Evolutionary conservation across 176 grass and related monocot species (phyloP).

Genomic region (Themeda triandra): DNA sequence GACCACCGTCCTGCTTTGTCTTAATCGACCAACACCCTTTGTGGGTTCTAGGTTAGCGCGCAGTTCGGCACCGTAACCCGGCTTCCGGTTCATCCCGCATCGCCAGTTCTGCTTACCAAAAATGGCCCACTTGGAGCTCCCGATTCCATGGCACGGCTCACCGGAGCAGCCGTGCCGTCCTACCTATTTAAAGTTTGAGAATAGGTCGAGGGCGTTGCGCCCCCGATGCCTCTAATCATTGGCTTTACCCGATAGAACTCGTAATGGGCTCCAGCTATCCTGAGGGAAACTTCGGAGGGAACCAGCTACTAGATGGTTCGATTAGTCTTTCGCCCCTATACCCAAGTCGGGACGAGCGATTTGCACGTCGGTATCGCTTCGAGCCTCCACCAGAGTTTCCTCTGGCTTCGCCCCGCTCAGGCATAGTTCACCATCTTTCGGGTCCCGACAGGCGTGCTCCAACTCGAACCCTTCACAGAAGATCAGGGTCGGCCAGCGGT

Average conservation of each 20-base stretch:
- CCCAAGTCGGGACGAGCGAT: no score
- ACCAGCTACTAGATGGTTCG: conserved; percentile 53
- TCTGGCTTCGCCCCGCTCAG: conserved; percentile 64
- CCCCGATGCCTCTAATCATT: conserved; percentile 74
- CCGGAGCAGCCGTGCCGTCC: conserved; percentile 20
- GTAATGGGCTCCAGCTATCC: conserved; percentile 57
- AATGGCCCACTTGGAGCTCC: conserved; percentile 73
- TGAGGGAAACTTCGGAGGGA: conserved; percentile 46
- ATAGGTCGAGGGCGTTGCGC: conserved; percentile 57
- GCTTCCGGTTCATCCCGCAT: conserved; percentile 60
- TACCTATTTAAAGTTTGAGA: conserved; percentile 61
- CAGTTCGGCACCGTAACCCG: conserved; percentile 56
- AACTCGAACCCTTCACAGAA: conserved; percentile 75
- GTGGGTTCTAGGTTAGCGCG: conserved; percentile 46
- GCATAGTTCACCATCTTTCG: conserved; percentile 79
- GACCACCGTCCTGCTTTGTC: background rate
- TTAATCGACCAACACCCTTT: conserved; percentile 68
- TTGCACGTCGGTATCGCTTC: no score
- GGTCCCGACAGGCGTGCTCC: conserved; percentile 67
- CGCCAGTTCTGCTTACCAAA: conserved; percentile 78
- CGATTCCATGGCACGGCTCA: conserved; percentile 35
- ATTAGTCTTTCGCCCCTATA: conserved; percentile 47
- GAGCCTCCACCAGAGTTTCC: conserved; percentile 18
- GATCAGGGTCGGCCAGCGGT: conserved; percentile 51
- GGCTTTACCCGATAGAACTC: conserved; percentile 57